Evolutionary conservation across 306 rosid species (phyloP).

Genomic region (Pyrus betulifolia): DNA sequence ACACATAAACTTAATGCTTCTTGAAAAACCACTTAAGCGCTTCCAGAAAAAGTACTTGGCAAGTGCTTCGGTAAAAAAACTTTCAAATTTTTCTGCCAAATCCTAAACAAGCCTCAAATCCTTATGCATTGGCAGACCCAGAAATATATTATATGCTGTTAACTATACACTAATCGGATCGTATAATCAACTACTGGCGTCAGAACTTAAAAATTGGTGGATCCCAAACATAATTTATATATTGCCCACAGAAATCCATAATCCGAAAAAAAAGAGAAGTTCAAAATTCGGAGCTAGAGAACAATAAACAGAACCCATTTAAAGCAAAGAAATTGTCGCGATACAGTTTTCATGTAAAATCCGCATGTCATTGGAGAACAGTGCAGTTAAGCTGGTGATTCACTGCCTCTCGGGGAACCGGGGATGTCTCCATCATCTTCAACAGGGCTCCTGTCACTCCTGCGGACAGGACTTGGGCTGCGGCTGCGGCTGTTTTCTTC

Average conservation of each 20-base stretch:
- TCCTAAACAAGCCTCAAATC: too few relatives aligned
- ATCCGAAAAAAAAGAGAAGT: background rate
- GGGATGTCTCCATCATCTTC: constrained; percentile 35
- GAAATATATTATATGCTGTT: too few relatives aligned
- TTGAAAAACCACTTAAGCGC: too few relatives aligned
- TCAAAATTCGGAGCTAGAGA: background rate
- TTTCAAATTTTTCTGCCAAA: too few relatives aligned
- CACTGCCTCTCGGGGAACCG: constrained; percentile 47
- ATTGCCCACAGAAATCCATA: background rate
- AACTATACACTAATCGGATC: too few relatives aligned
- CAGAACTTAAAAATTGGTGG: too few relatives aligned
- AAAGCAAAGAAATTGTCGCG: background rate
- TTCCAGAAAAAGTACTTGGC: too few relatives aligned
- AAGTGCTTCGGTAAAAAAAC: too few relatives aligned
- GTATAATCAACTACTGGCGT: too few relatives aligned
- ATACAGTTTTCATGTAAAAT: background rate
- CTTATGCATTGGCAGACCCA: too few relatives aligned
- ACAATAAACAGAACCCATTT: background rate
- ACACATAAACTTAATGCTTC: too few relatives aligned
- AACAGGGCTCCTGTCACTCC: constrained; percentile 40
- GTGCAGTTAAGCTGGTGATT: constrained; percentile 14
- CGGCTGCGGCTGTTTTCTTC: constrained; percentile 35
- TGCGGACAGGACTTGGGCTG: constrained; percentile 34
- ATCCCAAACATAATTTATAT: background rate
- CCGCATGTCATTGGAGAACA: background rate